Evolutionary conservation across 306 rosid species (phyloP).

Genomic region (Corylus americana): DNA sequence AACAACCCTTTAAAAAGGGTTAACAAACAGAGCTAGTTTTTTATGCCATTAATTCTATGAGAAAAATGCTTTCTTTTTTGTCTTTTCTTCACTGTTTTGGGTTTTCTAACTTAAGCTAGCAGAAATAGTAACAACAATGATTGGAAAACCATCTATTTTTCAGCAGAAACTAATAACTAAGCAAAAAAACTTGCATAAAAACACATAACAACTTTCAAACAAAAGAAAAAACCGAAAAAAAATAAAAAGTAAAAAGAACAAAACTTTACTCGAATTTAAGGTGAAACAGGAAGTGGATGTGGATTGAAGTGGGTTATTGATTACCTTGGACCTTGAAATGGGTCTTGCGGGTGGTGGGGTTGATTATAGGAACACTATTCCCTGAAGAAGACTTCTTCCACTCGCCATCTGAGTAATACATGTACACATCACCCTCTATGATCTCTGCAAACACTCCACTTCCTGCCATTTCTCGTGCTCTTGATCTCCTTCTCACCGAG

Average conservation of each 20-base stretch:
- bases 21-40: neutral
- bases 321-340: constrained; percentile 97
- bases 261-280: neutral
- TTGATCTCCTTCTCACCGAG: neutral
- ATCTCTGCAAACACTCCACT: constrained; percentile 75
- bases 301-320: neutral
- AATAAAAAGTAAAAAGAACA: neutral
- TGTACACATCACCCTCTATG: constrained; percentile 76
- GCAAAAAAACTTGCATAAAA: neutral
- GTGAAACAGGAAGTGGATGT: neutral
- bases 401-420: constrained; percentile 78
- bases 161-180: neutral
- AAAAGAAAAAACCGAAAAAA: neutral
- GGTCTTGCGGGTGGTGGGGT: constrained; percentile 81
- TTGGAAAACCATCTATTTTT: neutral
- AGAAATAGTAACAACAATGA: neutral
- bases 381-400: constrained; percentile 91
- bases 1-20: neutral
- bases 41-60: neutral
- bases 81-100: neutral
- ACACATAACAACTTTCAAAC: neutral
- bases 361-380: constrained; percentile 76
- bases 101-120: neutral
- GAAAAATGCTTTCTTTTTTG: neutral
- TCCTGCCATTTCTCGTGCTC: constrained; percentile 62